phyloP scores from a whole-genome alignment of 2,329 filamentous ascomycete species.

The Diaporthe sp. region DNA sequence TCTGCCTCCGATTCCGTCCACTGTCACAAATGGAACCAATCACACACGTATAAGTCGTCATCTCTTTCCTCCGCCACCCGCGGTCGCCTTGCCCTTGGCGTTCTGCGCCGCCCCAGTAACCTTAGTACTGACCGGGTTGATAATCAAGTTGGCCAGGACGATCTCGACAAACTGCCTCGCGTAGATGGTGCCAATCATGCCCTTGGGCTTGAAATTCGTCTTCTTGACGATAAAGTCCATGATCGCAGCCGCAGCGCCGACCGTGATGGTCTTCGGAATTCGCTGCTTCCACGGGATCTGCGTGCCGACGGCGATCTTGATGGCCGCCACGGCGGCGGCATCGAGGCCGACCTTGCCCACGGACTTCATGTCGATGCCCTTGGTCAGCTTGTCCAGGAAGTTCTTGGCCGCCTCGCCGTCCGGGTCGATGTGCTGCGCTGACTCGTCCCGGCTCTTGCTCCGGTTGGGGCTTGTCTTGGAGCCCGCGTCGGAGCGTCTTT shows the following conservation, averaged over 20 bases:
- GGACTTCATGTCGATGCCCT: slow-evolving; percentile 33
- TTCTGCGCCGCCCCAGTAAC: slow-evolving; percentile 26
- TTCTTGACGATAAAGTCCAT: slow-evolving; percentile 37
- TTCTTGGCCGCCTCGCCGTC: slow-evolving; percentile 34
- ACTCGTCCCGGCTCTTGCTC: slow-evolving; percentile 8
- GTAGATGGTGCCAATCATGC: slow-evolving; percentile 36
- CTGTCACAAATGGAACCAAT: background rate
- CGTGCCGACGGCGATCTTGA: slow-evolving; percentile 38
- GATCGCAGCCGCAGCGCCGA: slow-evolving; percentile 33
- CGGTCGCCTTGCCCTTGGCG: background rate
- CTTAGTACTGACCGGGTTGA: slow-evolving; percentile 36
- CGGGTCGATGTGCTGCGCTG: slow-evolving; percentile 28
- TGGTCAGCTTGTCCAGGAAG: slow-evolving; percentile 32
- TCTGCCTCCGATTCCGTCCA: background rate
- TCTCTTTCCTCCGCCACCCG: background rate
- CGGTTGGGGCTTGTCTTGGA: background rate
- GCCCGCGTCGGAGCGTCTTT: background rate
- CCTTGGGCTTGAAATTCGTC: slow-evolving; percentile 34
- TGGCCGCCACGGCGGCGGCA: slow-evolving; percentile 36
- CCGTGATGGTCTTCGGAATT: slow-evolving; percentile 34
- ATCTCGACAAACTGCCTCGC: slow-evolving; percentile 37
- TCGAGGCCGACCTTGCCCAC: slow-evolving; percentile 37
- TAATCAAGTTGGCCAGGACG: slow-evolving; percentile 34
- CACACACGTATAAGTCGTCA: background rate
- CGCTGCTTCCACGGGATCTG: slow-evolving; percentile 39